Conservation (phyloP, 2,329 filamentous ascomycete genomes). For the Colletotrichum filicis region DNA sequence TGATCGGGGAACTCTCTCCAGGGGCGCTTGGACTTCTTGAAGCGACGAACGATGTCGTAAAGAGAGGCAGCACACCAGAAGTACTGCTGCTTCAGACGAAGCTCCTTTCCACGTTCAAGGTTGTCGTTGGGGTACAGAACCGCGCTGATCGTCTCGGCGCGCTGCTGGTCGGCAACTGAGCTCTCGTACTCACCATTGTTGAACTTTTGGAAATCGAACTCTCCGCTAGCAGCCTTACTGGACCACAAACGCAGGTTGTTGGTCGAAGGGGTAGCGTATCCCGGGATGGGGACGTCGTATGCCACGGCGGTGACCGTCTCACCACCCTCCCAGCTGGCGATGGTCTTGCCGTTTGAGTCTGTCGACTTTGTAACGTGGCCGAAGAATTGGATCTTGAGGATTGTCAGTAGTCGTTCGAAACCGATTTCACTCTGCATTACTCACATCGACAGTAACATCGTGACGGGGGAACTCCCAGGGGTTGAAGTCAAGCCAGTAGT, state of each 20-base stretch:
- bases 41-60: slow-evolving; percentile 94
- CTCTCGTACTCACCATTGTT: slow-evolving; percentile 98
- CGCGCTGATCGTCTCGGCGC: slow-evolving; percentile 98
- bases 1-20: slow-evolving; percentile 96
- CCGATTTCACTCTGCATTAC: slow-evolving; percentile 39
- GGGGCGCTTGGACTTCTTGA: slow-evolving; percentile 94
- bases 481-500: slow-evolving; percentile 99
- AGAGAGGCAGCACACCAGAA: slow-evolving; percentile 99
- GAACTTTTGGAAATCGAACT: slow-evolving; percentile 99
- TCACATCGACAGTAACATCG: slow-evolving; percentile 89
- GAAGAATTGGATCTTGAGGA: slow-evolving; percentile 83
- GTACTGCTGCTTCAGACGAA: slow-evolving; percentile 98
- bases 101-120: slow-evolving; percentile 94
- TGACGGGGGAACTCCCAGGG: slow-evolving; percentile 98
- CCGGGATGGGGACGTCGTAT: slow-evolving; percentile 92
- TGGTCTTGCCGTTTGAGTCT: slow-evolving; percentile 80
- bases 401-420: not conserved
- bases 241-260: slow-evolving; percentile 99
- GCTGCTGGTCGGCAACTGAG: slow-evolving; percentile 97
- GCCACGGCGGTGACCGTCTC: slow-evolving; percentile 93
- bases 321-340: slow-evolving; percentile 87
- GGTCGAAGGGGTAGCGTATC: slow-evolving; percentile 88
- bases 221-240: slow-evolving; percentile 94
- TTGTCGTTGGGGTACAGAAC: slow-evolving; percentile 99
- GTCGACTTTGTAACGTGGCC: slow-evolving; percentile 81